phyloP scores from a whole-genome alignment of 257 asterid genomes.

The Nemophila menziesii region DNA sequence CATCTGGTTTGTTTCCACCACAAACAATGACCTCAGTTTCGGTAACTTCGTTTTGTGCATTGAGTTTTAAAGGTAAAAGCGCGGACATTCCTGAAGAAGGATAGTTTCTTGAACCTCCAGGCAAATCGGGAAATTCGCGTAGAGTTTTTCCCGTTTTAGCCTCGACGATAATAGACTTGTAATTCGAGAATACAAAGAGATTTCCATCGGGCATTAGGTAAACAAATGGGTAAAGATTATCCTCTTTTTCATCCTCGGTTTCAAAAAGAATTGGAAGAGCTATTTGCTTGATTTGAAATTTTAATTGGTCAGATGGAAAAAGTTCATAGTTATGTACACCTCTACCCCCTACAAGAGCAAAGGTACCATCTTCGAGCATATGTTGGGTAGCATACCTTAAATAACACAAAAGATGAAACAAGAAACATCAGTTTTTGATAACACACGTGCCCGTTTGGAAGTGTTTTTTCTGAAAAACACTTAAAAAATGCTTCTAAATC shows the following conservation, averaged over 20 bases:
- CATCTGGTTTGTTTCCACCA: conserved; percentile 58
- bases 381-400: conserved; percentile 52
- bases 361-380: conserved; percentile 47
- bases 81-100: conserved; percentile 76
- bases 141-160: conserved; percentile 46
- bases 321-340: conserved; percentile 52
- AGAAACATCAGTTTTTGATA: too few species aligned
- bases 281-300: conserved; percentile 24
- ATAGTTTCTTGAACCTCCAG: conserved; percentile 65
- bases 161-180: conserved; percentile 48
- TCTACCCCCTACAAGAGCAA: conserved; percentile 62
- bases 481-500: too few species aligned
- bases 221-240: conserved; percentile 76
- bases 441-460: too few species aligned
- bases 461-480: too few species aligned
- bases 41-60: neutral
- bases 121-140: conserved; percentile 42
- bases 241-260: conserved; percentile 44
- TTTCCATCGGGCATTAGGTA: conserved; percentile 80
- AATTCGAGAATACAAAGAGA: conserved; percentile 62
- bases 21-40: conserved; percentile 50
- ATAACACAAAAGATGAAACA: neutral
- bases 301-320: conserved; percentile 35
- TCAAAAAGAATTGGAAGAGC: conserved; percentile 48
- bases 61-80: conserved; percentile 57